Conservation (phyloP, 768 basidiomycete genomes). For the Kwoniella heveanensis region DNA sequence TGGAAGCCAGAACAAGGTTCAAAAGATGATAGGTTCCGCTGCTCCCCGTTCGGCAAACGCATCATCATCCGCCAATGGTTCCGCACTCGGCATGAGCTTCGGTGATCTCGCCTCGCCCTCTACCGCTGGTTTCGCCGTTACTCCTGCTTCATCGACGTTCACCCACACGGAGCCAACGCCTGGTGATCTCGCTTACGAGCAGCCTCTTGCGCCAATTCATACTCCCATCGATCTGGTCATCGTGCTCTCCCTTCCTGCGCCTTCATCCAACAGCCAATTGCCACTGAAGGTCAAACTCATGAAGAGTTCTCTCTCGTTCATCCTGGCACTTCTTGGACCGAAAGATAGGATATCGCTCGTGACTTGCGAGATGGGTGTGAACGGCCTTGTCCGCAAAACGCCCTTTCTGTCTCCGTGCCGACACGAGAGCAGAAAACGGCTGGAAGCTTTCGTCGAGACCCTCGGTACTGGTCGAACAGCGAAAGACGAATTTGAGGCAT, state of each 20-base stretch:
- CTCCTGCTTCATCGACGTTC: slow-evolving; percentile 24
- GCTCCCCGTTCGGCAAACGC: slow-evolving; percentile 24
- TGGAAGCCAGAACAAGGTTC: slow-evolving; percentile 17
- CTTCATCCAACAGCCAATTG: slow-evolving; percentile 17
- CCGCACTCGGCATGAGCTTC: slow-evolving; percentile 19
- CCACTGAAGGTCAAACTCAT: slow-evolving; percentile 83
- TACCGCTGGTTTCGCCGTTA: slow-evolving; percentile 18
- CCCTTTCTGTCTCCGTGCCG: slow-evolving; percentile 80
- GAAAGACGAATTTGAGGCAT: slow-evolving; percentile 69
- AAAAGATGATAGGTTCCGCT: slow-evolving; percentile 39
- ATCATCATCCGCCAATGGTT: slow-evolving; percentile 4
- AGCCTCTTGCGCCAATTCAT: slow-evolving; percentile 77
- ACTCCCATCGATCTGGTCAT: slow-evolving; percentile 89
- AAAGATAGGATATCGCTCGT: slow-evolving; percentile 86
- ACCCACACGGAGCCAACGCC: slow-evolving; percentile 69
- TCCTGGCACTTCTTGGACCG: slow-evolving; percentile 71
- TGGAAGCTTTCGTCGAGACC: slow-evolving; percentile 77
- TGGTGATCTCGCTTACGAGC: slow-evolving; percentile 63
- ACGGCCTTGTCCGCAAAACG: slow-evolving; percentile 84
- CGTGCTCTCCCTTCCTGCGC: slow-evolving; percentile 75
- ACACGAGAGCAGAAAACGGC: slow-evolving; percentile 67
- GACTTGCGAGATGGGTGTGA: slow-evolving; percentile 84
- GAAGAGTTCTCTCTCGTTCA: slow-evolving; percentile 81
- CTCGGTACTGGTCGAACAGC: slow-evolving; percentile 56
- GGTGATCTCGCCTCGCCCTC: slow-evolving; percentile 30